Base-by-base conservation (phyloP, 805 yeast species). In the Cyberlindnera suaveolens region DNA sequence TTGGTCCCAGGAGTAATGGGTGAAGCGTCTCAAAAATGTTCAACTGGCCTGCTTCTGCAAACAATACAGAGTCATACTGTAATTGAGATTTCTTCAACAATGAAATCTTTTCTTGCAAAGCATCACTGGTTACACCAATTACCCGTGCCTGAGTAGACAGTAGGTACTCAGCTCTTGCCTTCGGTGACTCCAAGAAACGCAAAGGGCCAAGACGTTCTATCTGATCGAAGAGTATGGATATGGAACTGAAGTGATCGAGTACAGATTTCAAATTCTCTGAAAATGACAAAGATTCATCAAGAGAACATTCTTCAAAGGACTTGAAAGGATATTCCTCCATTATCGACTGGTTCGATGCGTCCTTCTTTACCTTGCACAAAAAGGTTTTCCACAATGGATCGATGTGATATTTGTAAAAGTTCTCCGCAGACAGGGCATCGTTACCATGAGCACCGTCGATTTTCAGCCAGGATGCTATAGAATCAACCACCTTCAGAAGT, bases 361-460 rank as follows among this genome's bases (percentile, higher is more conserved):
- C n/a, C 10, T 30, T 27, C 10, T 41, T 43, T 2, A 44, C 29
- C 1, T 27, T 2, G 5, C 13, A 6, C n/a, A 48, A 7, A 34
- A 39, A 55, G 1, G 26, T 6, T 1, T 19, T 14, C 57, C 57
- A 57, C 18, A 17, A 37, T 1, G 43, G 38, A 10, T 35, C 14
- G 6, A 70, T 45, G 31, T 60, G 49, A 6, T 51, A 49, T 8
- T 45, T 46, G 48, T 44, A 66, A 41, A 71, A 67, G 19, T 49
- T 53, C 6, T 40, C 44, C 0, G 74, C 70, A 4, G 71, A 58
- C n/a, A 58, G 62, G 13, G 65, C 52, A 27, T 67, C 63, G 34
- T 63, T 64, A 3, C 68, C 71, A 51, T 64, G 65, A 0, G 62
- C 66, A 3, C 70, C 72, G 2, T 60, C 61, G 14, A 60, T 47